phyloP scores from a whole-genome alignment of 495 filamentous ascomycete genomes.

The Oidiodendron maius region DNA sequence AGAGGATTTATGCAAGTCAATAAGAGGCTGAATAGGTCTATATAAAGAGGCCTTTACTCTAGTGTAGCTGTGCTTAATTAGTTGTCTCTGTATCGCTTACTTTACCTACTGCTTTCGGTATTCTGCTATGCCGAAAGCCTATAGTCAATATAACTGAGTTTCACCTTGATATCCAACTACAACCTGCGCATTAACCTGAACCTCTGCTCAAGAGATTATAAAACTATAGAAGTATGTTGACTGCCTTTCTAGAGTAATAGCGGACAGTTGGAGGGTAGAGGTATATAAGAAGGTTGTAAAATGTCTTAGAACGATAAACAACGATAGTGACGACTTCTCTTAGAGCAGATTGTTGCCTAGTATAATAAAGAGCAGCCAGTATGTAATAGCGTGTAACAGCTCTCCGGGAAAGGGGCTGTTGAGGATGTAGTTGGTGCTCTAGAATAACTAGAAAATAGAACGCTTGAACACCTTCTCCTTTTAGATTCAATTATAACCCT shows the following conservation, averaged over 20 bases:
- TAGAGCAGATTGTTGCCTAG: slow-evolving; percentile 17
- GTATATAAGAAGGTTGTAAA: slow-evolving; percentile 13
- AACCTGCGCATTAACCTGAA: no score
- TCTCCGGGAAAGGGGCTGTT: slow-evolving; percentile 15
- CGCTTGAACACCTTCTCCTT: slow-evolving; percentile 10
- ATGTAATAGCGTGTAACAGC: slow-evolving; percentile 24
- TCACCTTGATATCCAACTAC: no score
- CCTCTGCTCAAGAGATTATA: no score
- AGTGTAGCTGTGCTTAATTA: no score
- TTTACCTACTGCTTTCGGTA: no score
- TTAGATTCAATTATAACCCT: slow-evolving; percentile 15
- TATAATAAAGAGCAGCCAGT: slow-evolving; percentile 27
- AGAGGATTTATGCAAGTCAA: no score
- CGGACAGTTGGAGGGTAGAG: slow-evolving; percentile 6
- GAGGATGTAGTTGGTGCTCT: slow-evolving; percentile 8
- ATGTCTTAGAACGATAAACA: slow-evolving; percentile 18
- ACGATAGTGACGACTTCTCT: slow-evolving; percentile 19
- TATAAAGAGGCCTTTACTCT: no score
- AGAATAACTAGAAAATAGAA: slow-evolving; percentile 10
- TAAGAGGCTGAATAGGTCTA: no score
- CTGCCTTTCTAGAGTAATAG: not conserved
- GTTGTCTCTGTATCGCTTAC: no score
- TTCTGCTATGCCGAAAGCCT: no score
- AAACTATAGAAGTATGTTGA: no score
- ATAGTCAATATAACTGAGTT: no score